Base-by-base conservation (phyloP, 208 protist genomes). In the Trypanosoma mega region DNA sequence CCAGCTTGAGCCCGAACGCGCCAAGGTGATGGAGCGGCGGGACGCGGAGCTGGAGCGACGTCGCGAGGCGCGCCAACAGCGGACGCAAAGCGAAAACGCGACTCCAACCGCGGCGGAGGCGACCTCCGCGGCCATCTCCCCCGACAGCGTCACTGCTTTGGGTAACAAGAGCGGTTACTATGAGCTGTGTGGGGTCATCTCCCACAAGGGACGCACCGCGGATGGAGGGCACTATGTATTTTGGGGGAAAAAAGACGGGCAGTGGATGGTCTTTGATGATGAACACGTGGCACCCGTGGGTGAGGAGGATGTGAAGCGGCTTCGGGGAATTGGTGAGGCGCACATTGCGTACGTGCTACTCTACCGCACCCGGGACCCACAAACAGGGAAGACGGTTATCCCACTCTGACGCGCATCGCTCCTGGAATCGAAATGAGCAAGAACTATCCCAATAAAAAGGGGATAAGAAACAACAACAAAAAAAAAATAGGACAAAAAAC, bases 171-270 rank as follows among this genome's bases (percentile, higher is more conserved):
- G 68, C 55, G 91, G 77, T 1, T 94, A 88, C 57, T 97, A 96
- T 68, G 90, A 96, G 56, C 74, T 97, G 3, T 93, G 78, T 63
- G 86, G 82, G 36, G 84, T 97, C 39, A 83, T 97, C 20, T 93
- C 90, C 3, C 93, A 97, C 76, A 95, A 96, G 68, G 93, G 93
- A 9, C 74, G 90, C 41, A 85, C 72, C 52, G 83, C 91, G 7
- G 90, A 97, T 46, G 67, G 76, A 26, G 93, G 93, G 7, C 93
- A 97, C 63, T 97, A 97, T 57, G 77, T 97, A 23, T 94, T 82
- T 59, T 97, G 91, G 90, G 85, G 86, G n/a, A 94, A 87, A 64
- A 69, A 81, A 37, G 71, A 26, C 3, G 56, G 63, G 36, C 66
- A 73, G 41, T 93, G 87, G 84, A 56, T 93, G 34, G 76, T 93